These are phyloP conservation scores for Neonectria sp. DNA, from an alignment of 2,329 filamentous ascomycete genomes.

Conservation along the genomic window DNA sequence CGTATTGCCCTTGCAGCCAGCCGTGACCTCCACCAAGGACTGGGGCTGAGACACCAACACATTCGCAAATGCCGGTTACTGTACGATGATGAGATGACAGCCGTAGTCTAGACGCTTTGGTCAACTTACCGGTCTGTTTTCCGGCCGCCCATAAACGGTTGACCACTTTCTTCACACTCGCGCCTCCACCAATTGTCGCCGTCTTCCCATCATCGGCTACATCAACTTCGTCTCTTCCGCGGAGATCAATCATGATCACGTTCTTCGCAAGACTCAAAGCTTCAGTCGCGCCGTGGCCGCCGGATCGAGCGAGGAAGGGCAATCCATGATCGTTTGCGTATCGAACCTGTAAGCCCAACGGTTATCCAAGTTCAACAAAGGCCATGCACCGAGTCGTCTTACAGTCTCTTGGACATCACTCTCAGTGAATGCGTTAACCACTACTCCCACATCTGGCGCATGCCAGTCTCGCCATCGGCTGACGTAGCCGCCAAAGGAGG, in stretches of 20 bases:
- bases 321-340: slow-evolving; percentile 29
- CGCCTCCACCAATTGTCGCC: slow-evolving; percentile 25
- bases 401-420: slow-evolving; percentile 37
- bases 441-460: slow-evolving; percentile 21
- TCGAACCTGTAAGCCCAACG: slow-evolving; percentile 8
- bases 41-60: neutral
- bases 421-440: slow-evolving; percentile 28
- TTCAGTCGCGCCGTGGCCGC: slow-evolving; percentile 34
- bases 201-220: slow-evolving; percentile 13
- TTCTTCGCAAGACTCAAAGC: slow-evolving; percentile 30
- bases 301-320: slow-evolving; percentile 34
- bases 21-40: slow-evolving; percentile 35
- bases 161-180: slow-evolving; percentile 28
- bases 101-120: no score
- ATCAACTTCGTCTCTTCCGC: slow-evolving; percentile 2
- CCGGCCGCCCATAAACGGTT: slow-evolving; percentile 21
- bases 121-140: slow-evolving; percentile 35
- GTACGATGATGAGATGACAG: neutral
- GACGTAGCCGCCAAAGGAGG: neutral
- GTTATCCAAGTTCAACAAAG: neutral
- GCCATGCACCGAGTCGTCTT: neutral
- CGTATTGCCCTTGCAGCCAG: slow-evolving; percentile 35
- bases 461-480: slow-evolving; percentile 40
- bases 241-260: slow-evolving; percentile 28
- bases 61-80: slow-evolving; percentile 21